Conservation (phyloP, 2,329 filamentous ascomycete genomes). For the Ophiostoma angusticollis region DNA sequence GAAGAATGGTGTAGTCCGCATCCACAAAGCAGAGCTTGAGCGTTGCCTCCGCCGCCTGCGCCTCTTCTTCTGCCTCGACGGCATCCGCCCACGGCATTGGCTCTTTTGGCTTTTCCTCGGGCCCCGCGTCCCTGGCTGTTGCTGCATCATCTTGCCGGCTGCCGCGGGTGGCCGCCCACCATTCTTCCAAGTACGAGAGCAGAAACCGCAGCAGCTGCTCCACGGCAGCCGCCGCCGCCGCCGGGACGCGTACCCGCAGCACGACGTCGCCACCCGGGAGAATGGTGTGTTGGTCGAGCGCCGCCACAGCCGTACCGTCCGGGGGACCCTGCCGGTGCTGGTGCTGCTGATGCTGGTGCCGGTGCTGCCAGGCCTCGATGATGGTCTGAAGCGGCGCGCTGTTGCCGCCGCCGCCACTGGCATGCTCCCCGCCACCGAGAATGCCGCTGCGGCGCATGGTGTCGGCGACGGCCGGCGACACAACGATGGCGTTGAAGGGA, state of each 20-base stretch:
- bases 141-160: neutral
- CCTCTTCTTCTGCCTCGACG: too few species aligned
- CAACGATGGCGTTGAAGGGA: conserved; percentile 6
- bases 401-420: neutral
- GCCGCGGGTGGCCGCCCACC: neutral
- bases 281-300: neutral
- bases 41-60: neutral
- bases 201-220: conserved; percentile 4
- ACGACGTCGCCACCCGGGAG: neutral
- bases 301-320: neutral
- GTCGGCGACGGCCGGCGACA: neutral
- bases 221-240: neutral
- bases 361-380: conserved; percentile 4
- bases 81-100: too few species aligned
- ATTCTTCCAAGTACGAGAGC: conserved; percentile 2
- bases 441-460: too few species aligned
- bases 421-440: too few species aligned
- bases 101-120: too few species aligned
- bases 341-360: neutral
- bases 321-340: neutral
- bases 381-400: conserved; percentile 1
- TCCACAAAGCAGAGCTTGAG: conserved; percentile 3
- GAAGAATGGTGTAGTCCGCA: neutral
- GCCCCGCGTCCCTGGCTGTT: too few species aligned
- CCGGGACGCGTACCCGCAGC: neutral